These are phyloP conservation scores for Waltiozyma sp. DNA, from an alignment of 1,139 yeast genomes.

Conservation along the genomic window DNA sequence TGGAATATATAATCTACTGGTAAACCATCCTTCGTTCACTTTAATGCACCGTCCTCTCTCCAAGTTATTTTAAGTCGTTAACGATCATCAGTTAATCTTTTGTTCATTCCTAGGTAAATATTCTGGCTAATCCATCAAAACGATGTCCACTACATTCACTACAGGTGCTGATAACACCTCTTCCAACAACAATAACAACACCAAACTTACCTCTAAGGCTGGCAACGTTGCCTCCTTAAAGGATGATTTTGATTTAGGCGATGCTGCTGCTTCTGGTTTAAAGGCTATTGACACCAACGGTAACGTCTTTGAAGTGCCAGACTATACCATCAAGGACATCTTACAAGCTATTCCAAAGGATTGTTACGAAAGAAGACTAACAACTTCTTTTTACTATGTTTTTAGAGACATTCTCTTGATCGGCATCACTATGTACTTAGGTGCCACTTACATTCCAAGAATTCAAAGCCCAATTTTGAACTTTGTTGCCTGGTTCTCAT, in stretches of 20 bases:
- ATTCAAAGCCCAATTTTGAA: slow-evolving; percentile 36
- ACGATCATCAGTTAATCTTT: background rate
- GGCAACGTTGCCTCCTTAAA: slow-evolving; percentile 17
- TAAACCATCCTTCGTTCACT: too few relatives aligned
- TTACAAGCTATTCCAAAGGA: slow-evolving; percentile 64
- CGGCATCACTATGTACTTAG: slow-evolving; percentile 39
- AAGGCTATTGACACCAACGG: slow-evolving; percentile 45
- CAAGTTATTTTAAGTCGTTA: too few relatives aligned
- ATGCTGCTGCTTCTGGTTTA: slow-evolving; percentile 2
- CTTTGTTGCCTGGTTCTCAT: slow-evolving; percentile 46
- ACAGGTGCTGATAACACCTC: slow-evolving; percentile 1
- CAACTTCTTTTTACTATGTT: slow-evolving; percentile 50
- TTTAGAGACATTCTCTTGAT: slow-evolving; percentile 50
- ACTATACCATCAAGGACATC: slow-evolving; percentile 62
- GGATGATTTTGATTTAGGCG: slow-evolving; percentile 5
- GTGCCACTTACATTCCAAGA: slow-evolving; percentile 42
- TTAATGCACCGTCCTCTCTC: too few relatives aligned
- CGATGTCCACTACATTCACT: slow-evolving; percentile 1
- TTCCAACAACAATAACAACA: background rate
- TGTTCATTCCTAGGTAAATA: background rate
- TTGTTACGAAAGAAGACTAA: slow-evolving; percentile 57
- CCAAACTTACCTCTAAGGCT: background rate
- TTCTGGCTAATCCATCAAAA: background rate
- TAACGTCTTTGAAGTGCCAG: slow-evolving; percentile 59
- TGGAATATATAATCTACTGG: too few relatives aligned